These are phyloP conservation scores for Trichomonas gallinae DNA, from an alignment of 208 protist species.

Conservation along the genomic window DNA sequence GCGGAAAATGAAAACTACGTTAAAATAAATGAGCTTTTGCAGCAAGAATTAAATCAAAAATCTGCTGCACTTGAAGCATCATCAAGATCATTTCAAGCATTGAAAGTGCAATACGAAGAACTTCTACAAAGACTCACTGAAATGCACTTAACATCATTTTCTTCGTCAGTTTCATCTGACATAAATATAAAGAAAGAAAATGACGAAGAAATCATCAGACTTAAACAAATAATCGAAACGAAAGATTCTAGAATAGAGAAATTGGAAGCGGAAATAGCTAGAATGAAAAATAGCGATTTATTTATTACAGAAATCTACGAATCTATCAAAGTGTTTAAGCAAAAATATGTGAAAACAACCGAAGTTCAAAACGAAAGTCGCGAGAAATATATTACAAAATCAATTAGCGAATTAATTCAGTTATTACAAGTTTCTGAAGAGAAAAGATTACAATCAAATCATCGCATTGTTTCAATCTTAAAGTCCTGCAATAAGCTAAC, in stretches of 20 bases:
- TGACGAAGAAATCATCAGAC: background rate
- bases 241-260: background rate
- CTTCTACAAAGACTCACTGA: background rate
- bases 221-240: background rate
- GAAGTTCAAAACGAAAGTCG: background rate
- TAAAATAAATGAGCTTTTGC: background rate
- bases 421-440: background rate
- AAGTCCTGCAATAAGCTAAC: background rate
- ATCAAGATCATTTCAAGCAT: background rate
- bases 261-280: background rate
- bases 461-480: background rate
- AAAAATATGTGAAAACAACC: background rate
- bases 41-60: background rate
- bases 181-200: background rate
- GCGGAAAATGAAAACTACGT: background rate
- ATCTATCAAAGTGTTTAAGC: background rate
- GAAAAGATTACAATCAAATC: background rate
- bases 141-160: background rate
- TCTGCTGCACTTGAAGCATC: background rate
- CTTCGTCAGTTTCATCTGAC: background rate
- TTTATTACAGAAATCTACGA: background rate
- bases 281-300: background rate
- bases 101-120: background rate
- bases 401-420: background rate
- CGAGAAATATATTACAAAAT: background rate